These are phyloP conservation scores for Debaryomyces fabryi DNA, from an alignment of 1,139 yeast species.

Conservation along the genomic window DNA sequence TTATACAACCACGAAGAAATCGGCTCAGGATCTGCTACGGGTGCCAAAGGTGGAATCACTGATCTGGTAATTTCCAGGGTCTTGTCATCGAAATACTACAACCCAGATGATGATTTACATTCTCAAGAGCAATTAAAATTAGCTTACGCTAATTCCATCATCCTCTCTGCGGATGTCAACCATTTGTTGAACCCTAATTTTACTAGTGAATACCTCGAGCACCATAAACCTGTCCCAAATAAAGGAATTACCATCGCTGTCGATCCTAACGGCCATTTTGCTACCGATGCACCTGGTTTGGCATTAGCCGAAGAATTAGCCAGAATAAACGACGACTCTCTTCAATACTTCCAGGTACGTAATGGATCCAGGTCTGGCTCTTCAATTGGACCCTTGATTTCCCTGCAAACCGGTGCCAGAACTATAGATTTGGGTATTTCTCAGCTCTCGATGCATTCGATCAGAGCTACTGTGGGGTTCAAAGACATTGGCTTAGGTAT, in stretches of 20 bases:
- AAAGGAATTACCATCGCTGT: conserved; percentile 69
- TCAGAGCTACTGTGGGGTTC: conserved; percentile 73
- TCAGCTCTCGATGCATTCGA: conserved; percentile 80
- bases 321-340: conserved; percentile 54
- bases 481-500: conserved; percentile 70
- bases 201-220: conserved; percentile 60
- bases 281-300: conserved; percentile 73
- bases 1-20: conserved; percentile 66
- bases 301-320: conserved; percentile 71
- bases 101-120: conserved; percentile 8
- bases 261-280: conserved; percentile 81
- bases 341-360: conserved; percentile 73
- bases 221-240: conserved; percentile 79
- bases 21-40: conserved; percentile 61
- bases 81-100: conserved; percentile 27
- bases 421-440: conserved; percentile 79
- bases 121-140: conserved; percentile 24
- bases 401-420: conserved; percentile 71
- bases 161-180: conserved; percentile 68
- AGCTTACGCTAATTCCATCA: conserved; percentile 56
- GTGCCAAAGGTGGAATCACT: conserved; percentile 56
- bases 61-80: conserved; percentile 41
- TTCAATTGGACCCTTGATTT: conserved; percentile 74
- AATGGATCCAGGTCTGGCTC: conserved; percentile 78
- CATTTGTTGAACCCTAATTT: conserved; percentile 70